Conservation (phyloP, 805 yeast genomes). For the Ogataea angusta region DNA sequence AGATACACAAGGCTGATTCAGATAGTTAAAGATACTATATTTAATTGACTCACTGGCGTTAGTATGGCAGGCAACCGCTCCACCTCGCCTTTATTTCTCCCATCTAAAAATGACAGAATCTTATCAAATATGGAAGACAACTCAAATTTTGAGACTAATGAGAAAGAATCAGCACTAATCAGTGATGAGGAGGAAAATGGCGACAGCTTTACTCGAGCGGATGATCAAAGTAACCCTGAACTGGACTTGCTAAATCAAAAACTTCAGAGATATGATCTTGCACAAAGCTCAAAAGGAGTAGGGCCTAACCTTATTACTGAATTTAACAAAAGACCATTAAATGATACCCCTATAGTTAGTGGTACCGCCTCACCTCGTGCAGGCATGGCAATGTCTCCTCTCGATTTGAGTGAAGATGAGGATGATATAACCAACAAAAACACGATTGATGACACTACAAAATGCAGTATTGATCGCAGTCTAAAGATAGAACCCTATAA, state of each 20-base stretch:
- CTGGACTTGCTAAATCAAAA: not conserved
- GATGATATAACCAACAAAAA: constrained; percentile 18
- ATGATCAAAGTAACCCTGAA: not conserved
- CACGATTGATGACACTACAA: not conserved
- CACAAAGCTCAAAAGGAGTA: not conserved
- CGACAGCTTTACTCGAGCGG: not conserved
- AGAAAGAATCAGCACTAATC: constrained; percentile 23
- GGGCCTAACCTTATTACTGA: constrained; percentile 31
- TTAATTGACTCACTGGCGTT: no score
- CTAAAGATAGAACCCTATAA: no score
- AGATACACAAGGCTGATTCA: no score
- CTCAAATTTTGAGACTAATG: no score
- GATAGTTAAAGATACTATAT: no score
- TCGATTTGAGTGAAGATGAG: constrained; percentile 27
- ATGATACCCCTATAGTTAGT: constrained; percentile 70
- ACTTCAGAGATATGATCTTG: constrained; percentile 12
- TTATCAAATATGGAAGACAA: no score
- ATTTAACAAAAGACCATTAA: constrained; percentile 68
- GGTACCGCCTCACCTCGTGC: constrained; percentile 50
- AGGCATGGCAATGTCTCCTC: constrained; percentile 22
- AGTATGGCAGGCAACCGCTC: no score
- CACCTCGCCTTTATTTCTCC: no score
- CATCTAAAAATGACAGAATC: no score
- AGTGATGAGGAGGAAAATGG: constrained; percentile 19
- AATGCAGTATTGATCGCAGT: no score